Evolutionary conservation across 495 filamentous ascomycete genomes (phyloP), one percentile per base, ranked within the genome.

Genomic region (Penicillium malachiteum): DNA sequence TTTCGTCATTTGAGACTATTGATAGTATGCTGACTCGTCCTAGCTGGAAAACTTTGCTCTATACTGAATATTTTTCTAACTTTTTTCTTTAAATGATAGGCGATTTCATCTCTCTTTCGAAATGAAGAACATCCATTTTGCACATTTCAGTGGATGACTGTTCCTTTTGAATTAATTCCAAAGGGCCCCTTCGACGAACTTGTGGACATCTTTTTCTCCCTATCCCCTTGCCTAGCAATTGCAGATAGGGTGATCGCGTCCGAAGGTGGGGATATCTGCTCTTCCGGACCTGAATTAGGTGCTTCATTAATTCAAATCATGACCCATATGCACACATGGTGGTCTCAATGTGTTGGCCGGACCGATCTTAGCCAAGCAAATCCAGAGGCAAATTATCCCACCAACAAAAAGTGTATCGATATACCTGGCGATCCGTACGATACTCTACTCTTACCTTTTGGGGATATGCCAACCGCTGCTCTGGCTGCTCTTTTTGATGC

Each of bases 1-100:
- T 60, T 60, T 34, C 48, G 57, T 38, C 57, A 60, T 44, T 21
- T 60, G 13, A 37, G 57, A n/a, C 57, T 60, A n/a, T 17, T 60
- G 14, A 43, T 46, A 7, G 57, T 60, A 41, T 32, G 57, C 37
- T n/a, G 32, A 17, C 2, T 13, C 4, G 3, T 17, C 32, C 7
- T 1, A 12, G 7, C 8, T 10, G 34, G 2, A 37, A 37, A 2
- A 37, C 7, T 26, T 2, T 26, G 21, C 2, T 37, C 34, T 37
- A 13, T 5, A 37, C 8, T 26, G 34, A 3, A 9, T 37, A 7
- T 37, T 37, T 37, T 37, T 9, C 34, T 37, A 37, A 8, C 7
- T 46, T 41, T 7, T 4, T 26, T 26, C 21, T 26, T 34, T 4
- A n/a, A 10, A 7, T 31, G 18, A 3, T 16, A 60, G 57, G 55